phyloP scores from a whole-genome alignment of 1,284 basidiomycete species.

The Boletellus deceptivus region DNA sequence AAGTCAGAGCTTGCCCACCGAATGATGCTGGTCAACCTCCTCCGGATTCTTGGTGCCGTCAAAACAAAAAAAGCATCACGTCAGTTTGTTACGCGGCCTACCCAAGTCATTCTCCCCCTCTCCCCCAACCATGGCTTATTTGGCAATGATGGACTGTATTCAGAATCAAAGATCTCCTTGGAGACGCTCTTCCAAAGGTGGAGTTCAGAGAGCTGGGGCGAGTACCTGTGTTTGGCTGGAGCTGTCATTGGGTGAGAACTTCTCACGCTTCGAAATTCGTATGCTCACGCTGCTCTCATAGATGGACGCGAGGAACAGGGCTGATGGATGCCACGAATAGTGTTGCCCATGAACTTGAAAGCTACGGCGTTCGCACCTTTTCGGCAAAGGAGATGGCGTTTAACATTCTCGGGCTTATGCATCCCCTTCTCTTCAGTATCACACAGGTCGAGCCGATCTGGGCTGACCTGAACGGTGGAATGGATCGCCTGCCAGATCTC shows the following conservation, averaged over 20 bases:
- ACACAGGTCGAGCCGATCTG: constrained; percentile 99
- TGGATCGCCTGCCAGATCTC: constrained; percentile 95
- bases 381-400: constrained; percentile 99
- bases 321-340: constrained; percentile 96
- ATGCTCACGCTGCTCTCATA: constrained; percentile 31
- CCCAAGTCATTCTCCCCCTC: constrained; percentile 94
- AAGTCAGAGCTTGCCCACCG: constrained; percentile 97
- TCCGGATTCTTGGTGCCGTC: constrained; percentile 93
- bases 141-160: constrained; percentile 97
- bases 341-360: constrained; percentile 92
- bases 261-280: not conserved
- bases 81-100: constrained; percentile 95
- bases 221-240: constrained; percentile 96
- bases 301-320: constrained; percentile 98
- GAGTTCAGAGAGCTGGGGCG: constrained; percentile 98
- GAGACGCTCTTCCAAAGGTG: constrained; percentile 98
- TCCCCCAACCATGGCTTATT: constrained; percentile 98
- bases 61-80: constrained; percentile 97
- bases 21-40: constrained; percentile 93
- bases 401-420: constrained; percentile 98
- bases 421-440: constrained; percentile 98
- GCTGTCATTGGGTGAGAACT: constrained; percentile 87
- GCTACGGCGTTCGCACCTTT: constrained; percentile 94
- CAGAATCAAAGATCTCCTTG: constrained; percentile 97
- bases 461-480: constrained; percentile 96